A percentile compares a stretch with the other conserved stretches of the same genome.
Evolutionary conservation across 768 basidiomycete species (phyloP).

Genomic region (Pleurotus eryngii): DNA sequence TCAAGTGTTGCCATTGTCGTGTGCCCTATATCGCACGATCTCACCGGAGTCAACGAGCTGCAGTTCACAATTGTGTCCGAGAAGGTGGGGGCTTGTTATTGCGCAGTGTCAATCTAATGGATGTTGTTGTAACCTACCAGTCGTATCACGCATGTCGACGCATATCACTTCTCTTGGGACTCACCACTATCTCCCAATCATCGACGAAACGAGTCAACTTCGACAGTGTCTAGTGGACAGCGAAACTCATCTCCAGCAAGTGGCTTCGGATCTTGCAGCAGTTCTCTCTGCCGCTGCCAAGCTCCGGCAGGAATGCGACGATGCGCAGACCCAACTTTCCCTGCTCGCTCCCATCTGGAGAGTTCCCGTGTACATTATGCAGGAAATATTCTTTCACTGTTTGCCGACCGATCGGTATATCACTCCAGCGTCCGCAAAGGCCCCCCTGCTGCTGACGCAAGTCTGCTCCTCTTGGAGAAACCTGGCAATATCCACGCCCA

Average conservation of each 20-base stretch:
- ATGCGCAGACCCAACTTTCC: background rate
- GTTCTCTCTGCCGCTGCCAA: background rate
- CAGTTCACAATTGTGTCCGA: no score
- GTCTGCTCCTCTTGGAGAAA: constrained; percentile 20
- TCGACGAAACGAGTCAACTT: background rate
- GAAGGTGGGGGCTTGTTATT: no score
- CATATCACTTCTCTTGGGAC: no score
- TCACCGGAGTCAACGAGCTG: no score
- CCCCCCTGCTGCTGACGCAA: constrained; percentile 21
- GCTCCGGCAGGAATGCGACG: background rate
- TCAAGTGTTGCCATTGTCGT: no score
- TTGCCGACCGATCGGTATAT: constrained; percentile 16
- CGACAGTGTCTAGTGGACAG: background rate
- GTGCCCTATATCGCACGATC: no score
- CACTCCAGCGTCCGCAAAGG: constrained; percentile 9
- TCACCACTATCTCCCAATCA: no score
- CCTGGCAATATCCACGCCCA: constrained; percentile 16
- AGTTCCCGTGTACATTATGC: constrained; percentile 21
- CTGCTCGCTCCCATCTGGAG: constrained; percentile 10
- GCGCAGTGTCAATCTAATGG: no score
- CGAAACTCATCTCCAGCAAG: background rate
- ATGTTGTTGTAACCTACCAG: no score
- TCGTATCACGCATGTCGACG: no score
- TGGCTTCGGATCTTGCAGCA: background rate
- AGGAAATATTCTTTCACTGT: constrained; percentile 18